Evolutionary conservation across 2,329 filamentous ascomycete genomes (phyloP).

Genomic region (Daldinia sp.): DNA sequence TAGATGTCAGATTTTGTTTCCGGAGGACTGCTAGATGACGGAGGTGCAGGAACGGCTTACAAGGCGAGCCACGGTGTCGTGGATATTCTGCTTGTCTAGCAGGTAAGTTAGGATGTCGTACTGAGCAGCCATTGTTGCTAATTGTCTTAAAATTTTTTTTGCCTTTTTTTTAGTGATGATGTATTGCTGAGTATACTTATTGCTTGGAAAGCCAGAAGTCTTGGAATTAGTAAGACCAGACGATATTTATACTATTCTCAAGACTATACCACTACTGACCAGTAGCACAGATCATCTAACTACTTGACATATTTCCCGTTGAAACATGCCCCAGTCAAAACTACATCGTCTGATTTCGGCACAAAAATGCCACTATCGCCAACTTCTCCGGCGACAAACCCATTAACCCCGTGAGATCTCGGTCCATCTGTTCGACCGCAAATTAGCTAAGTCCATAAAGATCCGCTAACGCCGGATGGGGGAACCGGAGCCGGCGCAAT

Average conservation of each 20-base stretch:
- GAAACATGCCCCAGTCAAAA: not conserved
- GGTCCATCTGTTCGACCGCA: not conserved
- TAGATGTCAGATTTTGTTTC: not conserved
- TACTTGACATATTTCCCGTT: not conserved
- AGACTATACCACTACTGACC: not conserved
- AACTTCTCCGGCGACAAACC: not conserved
- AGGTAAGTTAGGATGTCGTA: not conserved
- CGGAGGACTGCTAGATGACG: not conserved
- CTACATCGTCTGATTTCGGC: not conserved
- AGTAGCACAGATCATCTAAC: not conserved
- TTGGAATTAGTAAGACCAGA: not conserved
- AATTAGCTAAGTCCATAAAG: not conserved
- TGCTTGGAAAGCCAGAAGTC: not conserved
- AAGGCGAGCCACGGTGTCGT: not conserved
- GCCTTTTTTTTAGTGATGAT: not conserved
- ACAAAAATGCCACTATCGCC: not conserved
- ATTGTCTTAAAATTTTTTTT: not conserved
- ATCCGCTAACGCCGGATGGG: not conserved
- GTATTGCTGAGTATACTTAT: not conserved
- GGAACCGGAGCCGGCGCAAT: not conserved
- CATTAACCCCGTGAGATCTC: not conserved
- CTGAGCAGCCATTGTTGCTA: not conserved
- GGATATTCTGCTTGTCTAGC: slow-evolving; percentile 4
- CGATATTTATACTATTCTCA: not conserved
- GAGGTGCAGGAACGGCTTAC: not conserved